Evolutionary conservation across 176 grass and related monocot genomes (phyloP).

Genomic region (Musa itinerans): DNA sequence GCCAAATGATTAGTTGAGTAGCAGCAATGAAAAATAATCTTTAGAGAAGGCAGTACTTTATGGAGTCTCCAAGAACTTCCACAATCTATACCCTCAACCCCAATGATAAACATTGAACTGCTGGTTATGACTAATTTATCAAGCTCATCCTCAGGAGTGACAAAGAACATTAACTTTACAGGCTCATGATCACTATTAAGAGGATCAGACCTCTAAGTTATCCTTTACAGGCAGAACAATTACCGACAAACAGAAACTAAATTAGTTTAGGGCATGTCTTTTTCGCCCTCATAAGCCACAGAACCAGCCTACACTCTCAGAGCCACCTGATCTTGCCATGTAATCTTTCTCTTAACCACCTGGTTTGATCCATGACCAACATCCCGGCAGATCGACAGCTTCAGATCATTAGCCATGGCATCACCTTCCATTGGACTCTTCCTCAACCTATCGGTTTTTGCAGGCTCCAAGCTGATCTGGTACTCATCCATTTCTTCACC

Average conservation of each 20-base stretch:
- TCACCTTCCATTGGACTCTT: conserved; percentile 19
- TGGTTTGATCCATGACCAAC: conserved; percentile 11
- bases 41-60: not conserved
- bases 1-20: not conserved
- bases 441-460: conserved; percentile 9
- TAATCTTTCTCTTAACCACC: conserved; percentile 53
- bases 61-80: not conserved
- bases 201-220: not conserved
- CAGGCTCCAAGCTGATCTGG: conserved; percentile 17
- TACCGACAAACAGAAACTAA: not conserved
- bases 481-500: conserved; percentile 33
- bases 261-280: not conserved
- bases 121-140: not conserved
- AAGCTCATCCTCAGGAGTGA: not conserved
- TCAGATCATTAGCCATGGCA: conserved; percentile 1
- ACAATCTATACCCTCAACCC: too few species aligned
- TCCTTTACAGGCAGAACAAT: not conserved
- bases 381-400: conserved; percentile 26
- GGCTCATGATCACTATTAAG: not conserved
- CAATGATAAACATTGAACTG: not conserved
- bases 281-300: not conserved
- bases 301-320: conserved; percentile 16
- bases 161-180: not conserved
- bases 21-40: not conserved
- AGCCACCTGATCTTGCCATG: conserved; percentile 60